Conservation (phyloP, 768 basidiomycete genomes). For the Calocera viscosa region DNA sequence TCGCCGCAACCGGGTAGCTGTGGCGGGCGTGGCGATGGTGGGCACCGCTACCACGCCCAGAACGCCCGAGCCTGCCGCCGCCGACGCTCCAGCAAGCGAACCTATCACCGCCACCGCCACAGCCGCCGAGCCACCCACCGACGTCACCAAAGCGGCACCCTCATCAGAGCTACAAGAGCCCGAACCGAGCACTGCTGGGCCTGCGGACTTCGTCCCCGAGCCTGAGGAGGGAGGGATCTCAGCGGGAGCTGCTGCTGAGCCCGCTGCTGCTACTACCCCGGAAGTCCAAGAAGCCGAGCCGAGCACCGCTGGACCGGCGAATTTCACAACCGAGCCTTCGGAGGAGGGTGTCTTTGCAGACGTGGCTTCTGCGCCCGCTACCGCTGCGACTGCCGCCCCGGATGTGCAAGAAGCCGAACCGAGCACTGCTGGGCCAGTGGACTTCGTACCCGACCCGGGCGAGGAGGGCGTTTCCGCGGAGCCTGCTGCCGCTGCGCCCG, state of each 20-base stretch:
- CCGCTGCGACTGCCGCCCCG: no score
- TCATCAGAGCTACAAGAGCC: not conserved
- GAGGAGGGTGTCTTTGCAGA: no score
- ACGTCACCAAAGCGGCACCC: not conserved
- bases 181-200: not conserved
- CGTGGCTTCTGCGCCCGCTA: no score
- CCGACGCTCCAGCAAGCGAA: not conserved
- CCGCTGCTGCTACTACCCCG: not conserved
- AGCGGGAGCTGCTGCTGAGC: not conserved
- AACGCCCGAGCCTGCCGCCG: no score
- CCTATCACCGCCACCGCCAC: not conserved
- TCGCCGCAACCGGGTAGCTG: not conserved
- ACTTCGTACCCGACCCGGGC: not conserved
- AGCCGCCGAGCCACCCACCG: not conserved
- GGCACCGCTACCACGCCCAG: no score
- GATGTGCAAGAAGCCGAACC: not conserved
- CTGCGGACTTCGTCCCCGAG: not conserved
- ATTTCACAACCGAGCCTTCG: not conserved
- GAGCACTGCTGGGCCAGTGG: not conserved
- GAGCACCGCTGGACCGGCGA: not conserved
- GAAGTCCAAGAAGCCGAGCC: not conserved
- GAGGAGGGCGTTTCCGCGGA: no score
- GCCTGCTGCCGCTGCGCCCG: no score
- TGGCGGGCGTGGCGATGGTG: no score
- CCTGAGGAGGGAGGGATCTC: not conserved